These are phyloP conservation scores for Moelleriella libera DNA, from an alignment of 2,329 filamentous ascomycete genomes.

Conservation along the genomic window DNA sequence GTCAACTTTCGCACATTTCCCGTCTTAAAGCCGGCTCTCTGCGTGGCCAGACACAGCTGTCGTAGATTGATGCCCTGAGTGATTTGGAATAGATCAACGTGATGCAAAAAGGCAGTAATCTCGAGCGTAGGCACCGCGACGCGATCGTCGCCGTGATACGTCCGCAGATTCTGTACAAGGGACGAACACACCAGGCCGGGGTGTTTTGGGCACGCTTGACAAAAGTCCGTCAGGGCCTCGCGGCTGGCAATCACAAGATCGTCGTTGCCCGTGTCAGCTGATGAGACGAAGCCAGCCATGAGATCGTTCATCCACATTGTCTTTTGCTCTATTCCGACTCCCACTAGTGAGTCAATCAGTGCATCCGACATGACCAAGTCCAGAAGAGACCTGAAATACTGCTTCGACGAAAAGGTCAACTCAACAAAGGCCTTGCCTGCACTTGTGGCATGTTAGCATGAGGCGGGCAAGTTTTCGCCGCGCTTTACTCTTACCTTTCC, in stretches of 20 bases:
- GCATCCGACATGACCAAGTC: slow-evolving; percentile 23
- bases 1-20: slow-evolving; percentile 71
- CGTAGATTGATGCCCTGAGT: slow-evolving; percentile 29
- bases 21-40: slow-evolving; percentile 72
- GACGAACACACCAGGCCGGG: slow-evolving; percentile 32
- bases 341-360: slow-evolving; percentile 18
- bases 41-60: slow-evolving; percentile 52
- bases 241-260: slow-evolving; percentile 57
- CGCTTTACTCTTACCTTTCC: slow-evolving; percentile 25
- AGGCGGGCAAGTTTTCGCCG: background rate
- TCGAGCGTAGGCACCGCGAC: slow-evolving; percentile 65
- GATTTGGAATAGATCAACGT: slow-evolving; percentile 36
- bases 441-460: slow-evolving; percentile 11
- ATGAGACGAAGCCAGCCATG: slow-evolving; percentile 55
- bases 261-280: slow-evolving; percentile 66
- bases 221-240: slow-evolving; percentile 45
- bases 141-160: slow-evolving; percentile 48
- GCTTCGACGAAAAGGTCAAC: slow-evolving; percentile 40
- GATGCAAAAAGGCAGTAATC: slow-evolving; percentile 62
- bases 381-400: slow-evolving; percentile 44
- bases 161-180: slow-evolving; percentile 38
- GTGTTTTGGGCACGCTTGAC: slow-evolving; percentile 23
- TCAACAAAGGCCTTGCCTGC: slow-evolving; percentile 18
- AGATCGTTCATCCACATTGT: slow-evolving; percentile 34
- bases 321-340: slow-evolving; percentile 16